Evolutionary conservation across 768 basidiomycete species (phyloP), one percentile per base, ranked within the genome.

Genomic region (Boletus pseudopeckii): DNA sequence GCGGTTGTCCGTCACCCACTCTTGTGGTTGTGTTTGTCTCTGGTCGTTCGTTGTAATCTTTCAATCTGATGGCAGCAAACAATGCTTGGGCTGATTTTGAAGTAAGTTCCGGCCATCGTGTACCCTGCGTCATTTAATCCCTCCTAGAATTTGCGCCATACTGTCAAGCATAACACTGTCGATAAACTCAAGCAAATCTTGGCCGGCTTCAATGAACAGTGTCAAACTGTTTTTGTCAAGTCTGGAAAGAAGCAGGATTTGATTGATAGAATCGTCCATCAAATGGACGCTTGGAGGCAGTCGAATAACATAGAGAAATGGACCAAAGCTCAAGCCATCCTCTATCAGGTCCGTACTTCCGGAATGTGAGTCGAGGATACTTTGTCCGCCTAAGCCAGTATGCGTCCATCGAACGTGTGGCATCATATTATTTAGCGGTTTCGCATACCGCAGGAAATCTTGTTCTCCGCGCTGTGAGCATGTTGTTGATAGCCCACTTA

Each of bases 171-270:
- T 68, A 88, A 92, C 72, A 93, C 90, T 7, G 92, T 93, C 58
- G 90, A 92, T 70, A 84, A 77, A 71, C 81, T 93, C 58, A 92
- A 93, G 70, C 85, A 87, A 66, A 89, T 93, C 61, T 75, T 93
- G 53, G 70, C 76, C 37, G 86, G 85, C 24, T 77, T 92, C 60
- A 91, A 90, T 73, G 88, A 89, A 36, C 85, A 90, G 68, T 91
- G 90, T 64, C 72, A 73, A 49, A 80, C 82, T 5, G 77, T 79
- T 60, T 74, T 91, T 28, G 75, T 80, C 50, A 90, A 89, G 70
- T 78, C 88, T 11, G 91, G 91, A 26, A 92, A 88, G 75, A 93
- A 93, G 66, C 87, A 90, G 62, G 92, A 92, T 33, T 80, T 92
- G 44, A 90, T 92, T 65, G 88, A 91, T 67, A 80, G 88, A 56